phyloP scores from a whole-genome alignment of 2,329 filamentous ascomycete species.

The Rhynchosporium secalis region DNA sequence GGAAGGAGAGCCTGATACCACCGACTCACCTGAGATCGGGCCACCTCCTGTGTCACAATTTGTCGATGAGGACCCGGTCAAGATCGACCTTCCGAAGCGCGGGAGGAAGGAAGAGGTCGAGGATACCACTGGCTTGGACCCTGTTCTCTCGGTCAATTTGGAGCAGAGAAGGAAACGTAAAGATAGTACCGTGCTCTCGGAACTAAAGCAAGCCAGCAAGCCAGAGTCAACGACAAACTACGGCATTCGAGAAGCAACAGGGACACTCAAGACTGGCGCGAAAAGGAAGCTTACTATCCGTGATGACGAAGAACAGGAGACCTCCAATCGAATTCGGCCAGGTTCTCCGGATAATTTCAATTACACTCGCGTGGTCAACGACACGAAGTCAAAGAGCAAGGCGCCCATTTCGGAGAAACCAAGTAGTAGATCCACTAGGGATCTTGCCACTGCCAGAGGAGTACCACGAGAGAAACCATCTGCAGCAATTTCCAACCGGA shows the following conservation, averaged over 20 bases:
- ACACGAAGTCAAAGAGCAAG: constrained; percentile 32
- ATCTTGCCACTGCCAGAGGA: constrained; percentile 33
- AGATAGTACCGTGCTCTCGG: constrained; percentile 32
- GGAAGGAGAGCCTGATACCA: constrained; percentile 40
- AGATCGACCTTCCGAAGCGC: constrained; percentile 50
- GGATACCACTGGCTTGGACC: constrained; percentile 29
- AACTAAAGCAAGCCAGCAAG: constrained; percentile 24
- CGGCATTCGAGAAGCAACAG: constrained; percentile 27
- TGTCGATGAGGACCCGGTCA: constrained; percentile 56
- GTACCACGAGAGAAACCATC: constrained; percentile 29
- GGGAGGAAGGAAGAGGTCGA: constrained; percentile 23
- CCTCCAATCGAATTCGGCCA: constrained; percentile 39
- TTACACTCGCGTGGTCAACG: constrained; percentile 34
- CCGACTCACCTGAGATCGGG: constrained; percentile 69
- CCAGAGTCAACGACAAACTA: constrained; percentile 16
- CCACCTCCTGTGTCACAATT: constrained; percentile 60
- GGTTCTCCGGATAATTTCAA: constrained; percentile 34
- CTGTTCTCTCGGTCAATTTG: constrained; percentile 36
- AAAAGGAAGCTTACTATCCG: constrained; percentile 59
- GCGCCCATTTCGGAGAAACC: constrained; percentile 25
- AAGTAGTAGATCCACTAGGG: constrained; percentile 26
- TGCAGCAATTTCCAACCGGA: constrained; percentile 29
- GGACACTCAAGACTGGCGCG: constrained; percentile 48
- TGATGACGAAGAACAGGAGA: constrained; percentile 51
- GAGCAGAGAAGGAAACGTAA: constrained; percentile 41